Conservation (phyloP, 495 filamentous ascomycete species). For the Cryomyces minteri region DNA sequence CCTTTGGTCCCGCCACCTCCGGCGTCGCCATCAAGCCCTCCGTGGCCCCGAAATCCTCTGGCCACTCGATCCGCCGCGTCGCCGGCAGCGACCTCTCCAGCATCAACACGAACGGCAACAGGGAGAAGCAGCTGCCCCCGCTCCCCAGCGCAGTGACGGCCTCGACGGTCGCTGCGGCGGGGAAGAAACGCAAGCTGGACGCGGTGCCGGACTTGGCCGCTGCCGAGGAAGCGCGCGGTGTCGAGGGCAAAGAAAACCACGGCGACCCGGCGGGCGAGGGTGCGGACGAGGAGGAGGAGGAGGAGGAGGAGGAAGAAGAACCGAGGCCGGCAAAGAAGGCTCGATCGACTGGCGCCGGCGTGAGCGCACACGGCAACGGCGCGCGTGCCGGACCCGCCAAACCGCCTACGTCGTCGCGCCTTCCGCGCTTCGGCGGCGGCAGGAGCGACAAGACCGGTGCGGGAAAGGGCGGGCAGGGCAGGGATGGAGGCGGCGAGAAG, state of each 20-base stretch:
- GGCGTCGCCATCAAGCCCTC: not conserved
- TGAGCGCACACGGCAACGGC: not conserved
- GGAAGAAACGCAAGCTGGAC: conserved; percentile 19
- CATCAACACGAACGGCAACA: conserved; percentile 3
- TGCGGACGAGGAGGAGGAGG: conserved; percentile 2
- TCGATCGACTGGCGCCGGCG: conserved; percentile 1
- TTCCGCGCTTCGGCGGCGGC: too few relatives aligned
- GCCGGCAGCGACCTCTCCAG: too few relatives aligned
- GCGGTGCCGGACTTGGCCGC: not conserved
- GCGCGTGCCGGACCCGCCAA: not conserved
- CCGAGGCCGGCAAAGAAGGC: conserved; percentile 16
- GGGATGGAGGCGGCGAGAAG: not conserved
- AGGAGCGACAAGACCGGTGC: conserved; percentile 3
- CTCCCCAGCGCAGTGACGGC: not conserved
- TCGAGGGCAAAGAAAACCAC: conserved; percentile 9
- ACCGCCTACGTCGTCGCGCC: conserved; percentile 1
- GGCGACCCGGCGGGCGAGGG: not conserved
- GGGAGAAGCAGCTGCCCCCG: not conserved
- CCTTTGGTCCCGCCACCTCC: conserved; percentile 10
- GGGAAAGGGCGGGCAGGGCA: not conserved
- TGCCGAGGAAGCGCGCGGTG: not conserved
- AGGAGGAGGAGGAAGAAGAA: conserved; percentile 9
- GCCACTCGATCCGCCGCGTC: too few relatives aligned
- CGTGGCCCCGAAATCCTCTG: too few relatives aligned
- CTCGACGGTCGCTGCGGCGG: not conserved